phyloP scores from a whole-genome alignment of 345 rosid genomes.

The Gossypium raimondii region DNA sequence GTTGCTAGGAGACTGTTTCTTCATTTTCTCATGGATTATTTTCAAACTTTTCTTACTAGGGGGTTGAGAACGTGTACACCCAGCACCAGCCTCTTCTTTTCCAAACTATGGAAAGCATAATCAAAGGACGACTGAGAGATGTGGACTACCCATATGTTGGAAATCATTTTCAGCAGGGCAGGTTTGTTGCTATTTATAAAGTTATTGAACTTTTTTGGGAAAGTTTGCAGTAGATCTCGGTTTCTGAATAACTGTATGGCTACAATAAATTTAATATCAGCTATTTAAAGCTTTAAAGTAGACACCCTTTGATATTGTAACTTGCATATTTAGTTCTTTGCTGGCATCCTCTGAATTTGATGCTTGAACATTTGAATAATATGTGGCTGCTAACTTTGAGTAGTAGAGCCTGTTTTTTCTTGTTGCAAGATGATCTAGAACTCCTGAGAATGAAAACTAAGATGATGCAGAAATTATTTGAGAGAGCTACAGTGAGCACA shows the following conservation, averaged over 20 bases:
- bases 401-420: background rate
- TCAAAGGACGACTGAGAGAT: slow-evolving; percentile 85
- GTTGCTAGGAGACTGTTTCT: slow-evolving; percentile 8
- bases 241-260: slow-evolving; percentile 1
- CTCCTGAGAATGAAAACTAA: background rate
- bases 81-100: slow-evolving; percentile 97
- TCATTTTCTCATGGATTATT: background rate
- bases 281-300: background rate
- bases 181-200: slow-evolving; percentile 41
- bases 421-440: background rate
- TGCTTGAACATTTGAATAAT: slow-evolving; percentile 6
- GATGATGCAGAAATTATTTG: background rate
- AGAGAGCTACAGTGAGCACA: background rate
- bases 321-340: slow-evolving; percentile 2
- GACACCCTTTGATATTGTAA: background rate
- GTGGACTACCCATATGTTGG: slow-evolving; percentile 93
- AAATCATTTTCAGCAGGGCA: slow-evolving; percentile 92
- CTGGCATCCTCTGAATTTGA: background rate
- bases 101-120: slow-evolving; percentile 92
- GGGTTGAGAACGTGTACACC: slow-evolving; percentile 95
- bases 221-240: background rate
- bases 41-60: slow-evolving; percentile 37
- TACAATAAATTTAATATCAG: background rate
- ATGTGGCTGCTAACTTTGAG: background rate
- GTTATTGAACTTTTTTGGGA: background rate